phyloP scores from a whole-genome alignment of 768 basidiomycete genomes.

The Pisolithus sp. region DNA sequence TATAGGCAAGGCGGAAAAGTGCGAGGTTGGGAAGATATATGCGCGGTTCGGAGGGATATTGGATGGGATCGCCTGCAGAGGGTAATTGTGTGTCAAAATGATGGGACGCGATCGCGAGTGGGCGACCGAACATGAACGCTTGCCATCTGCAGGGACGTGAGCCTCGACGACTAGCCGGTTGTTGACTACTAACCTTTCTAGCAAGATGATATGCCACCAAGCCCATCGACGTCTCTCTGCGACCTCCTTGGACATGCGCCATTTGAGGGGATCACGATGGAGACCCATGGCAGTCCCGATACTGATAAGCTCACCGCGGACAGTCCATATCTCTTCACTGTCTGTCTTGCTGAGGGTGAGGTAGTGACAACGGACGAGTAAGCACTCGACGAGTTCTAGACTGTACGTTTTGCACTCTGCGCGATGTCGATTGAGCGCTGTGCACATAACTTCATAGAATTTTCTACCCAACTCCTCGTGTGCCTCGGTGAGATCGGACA shows the following conservation, averaged over 20 bases:
- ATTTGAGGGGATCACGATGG: constrained; percentile 80
- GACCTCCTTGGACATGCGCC: constrained; percentile 59
- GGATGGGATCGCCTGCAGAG: constrained; percentile 45
- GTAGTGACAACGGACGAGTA: constrained; percentile 66
- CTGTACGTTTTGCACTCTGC: constrained; percentile 55
- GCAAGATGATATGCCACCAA: constrained; percentile 83
- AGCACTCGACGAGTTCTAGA: constrained; percentile 70
- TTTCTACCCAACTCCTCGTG: constrained; percentile 57
- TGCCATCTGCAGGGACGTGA: constrained; percentile 56
- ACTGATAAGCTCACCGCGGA: constrained; percentile 65
- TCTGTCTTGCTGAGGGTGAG: constrained; percentile 68
- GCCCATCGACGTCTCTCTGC: constrained; percentile 82
- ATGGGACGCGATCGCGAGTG: constrained; percentile 66
- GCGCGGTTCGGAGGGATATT: constrained; percentile 49
- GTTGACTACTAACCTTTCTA: constrained; percentile 56
- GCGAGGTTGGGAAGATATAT: constrained; percentile 72
- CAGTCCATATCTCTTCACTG: constrained; percentile 75
- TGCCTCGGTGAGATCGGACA: constrained; percentile 44
- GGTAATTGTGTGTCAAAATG: constrained; percentile 82
- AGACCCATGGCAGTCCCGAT: constrained; percentile 79
- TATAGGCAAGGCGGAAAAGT: constrained; percentile 68
- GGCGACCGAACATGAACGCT: constrained; percentile 81
- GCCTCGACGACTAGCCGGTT: constrained; percentile 4
- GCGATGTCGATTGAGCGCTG: constrained; percentile 55
- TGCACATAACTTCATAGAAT: constrained; percentile 65